Base-by-base conservation (phyloP, 2,329 filamentous ascomycete species). In the Daldinia eschscholtzii region DNA sequence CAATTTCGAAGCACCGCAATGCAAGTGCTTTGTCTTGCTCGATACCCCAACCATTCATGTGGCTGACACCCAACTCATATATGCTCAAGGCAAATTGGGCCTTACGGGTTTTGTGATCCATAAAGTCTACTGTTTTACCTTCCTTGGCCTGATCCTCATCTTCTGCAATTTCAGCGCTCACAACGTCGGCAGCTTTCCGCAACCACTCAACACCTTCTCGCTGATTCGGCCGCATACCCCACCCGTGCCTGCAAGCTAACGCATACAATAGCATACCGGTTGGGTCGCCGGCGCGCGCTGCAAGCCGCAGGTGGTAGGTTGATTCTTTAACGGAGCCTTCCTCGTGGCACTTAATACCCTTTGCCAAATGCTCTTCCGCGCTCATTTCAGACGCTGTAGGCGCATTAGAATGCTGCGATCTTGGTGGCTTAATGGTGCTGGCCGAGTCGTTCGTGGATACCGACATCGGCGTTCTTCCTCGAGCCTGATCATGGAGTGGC, bases 21-120 rank as follows among this genome's bases (percentile, higher is more conserved):
- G 94, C 96, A 66, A 98, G 86, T 4, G 88, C 82, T 79, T 96
- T 97, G 78, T 99, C 96, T 80, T 97, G 94, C 74, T 95, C 90
- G 42, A 97, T 97, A 15, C 96, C 96, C 96, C 96, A 99, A 4
- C 96, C 96, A 75, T 99, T 98, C 89, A 98, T 94, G 78, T 98
- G 95, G 78, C 93, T 97, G 28, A 98, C 94, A 3, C 96, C 96
- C 26, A 99, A 86, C 81, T 99, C 96, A 75, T 99, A 99, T 61
- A 98, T 94, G 75, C 94, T 96, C 50, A 98, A 85, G 0, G 95
- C 96, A 79, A 98, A 97, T 76, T 98, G 95, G 10, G 94, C 94
- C 76, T 94, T 93, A 70, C 94, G 91, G 5, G 93, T 91, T 80
- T 94, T 96, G 73, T 89, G 88, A 79, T 95, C 93, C 30, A 88